Conservation (phyloP, 2,329 filamentous ascomycete species). For the Colletotrichum spaethianum region DNA sequence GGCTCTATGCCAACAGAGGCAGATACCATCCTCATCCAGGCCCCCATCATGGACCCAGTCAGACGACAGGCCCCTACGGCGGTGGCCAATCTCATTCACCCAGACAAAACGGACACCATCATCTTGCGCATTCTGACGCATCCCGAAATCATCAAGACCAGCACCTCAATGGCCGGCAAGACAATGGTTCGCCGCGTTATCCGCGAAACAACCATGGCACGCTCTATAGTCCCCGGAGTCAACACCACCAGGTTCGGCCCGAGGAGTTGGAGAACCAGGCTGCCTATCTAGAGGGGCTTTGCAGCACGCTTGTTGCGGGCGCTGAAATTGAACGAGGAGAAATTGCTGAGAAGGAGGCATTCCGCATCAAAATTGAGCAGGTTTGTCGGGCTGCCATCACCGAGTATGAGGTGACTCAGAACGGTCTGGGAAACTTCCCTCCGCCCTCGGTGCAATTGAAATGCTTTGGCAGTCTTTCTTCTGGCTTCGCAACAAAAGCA, state of each 20-base stretch:
- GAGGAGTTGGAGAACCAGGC: slow-evolving; percentile 66
- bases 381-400: slow-evolving; percentile 74
- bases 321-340: slow-evolving; percentile 76
- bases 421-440: slow-evolving; percentile 61
- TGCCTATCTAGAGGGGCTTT: slow-evolving; percentile 64
- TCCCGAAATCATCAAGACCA: slow-evolving; percentile 26
- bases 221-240: slow-evolving; percentile 50
- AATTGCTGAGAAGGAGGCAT: slow-evolving; percentile 78
- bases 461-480: slow-evolving; percentile 86
- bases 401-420: slow-evolving; percentile 62
- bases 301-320: slow-evolving; percentile 63
- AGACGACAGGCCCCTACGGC: slow-evolving; percentile 9
- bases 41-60: slow-evolving; percentile 18
- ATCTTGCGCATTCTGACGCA: slow-evolving; percentile 36
- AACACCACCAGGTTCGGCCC: slow-evolving; percentile 49
- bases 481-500: slow-evolving; percentile 88
- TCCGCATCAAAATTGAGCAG: slow-evolving; percentile 74
- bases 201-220: slow-evolving; percentile 43
- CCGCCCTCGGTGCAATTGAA: slow-evolving; percentile 74
- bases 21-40: slow-evolving; percentile 21
- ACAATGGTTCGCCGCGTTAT: slow-evolving; percentile 21
- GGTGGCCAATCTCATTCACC: slow-evolving; percentile 31
- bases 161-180: slow-evolving; percentile 7
- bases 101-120: slow-evolving; percentile 47
- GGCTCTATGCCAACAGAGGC: slow-evolving; percentile 9